Percentiles rank a stretch among this genome's conserved stretches.
Evolutionary conservation across 2,329 filamentous ascomycete genomes (phyloP).

Genomic region (Achaetomium macrosporum): DNA sequence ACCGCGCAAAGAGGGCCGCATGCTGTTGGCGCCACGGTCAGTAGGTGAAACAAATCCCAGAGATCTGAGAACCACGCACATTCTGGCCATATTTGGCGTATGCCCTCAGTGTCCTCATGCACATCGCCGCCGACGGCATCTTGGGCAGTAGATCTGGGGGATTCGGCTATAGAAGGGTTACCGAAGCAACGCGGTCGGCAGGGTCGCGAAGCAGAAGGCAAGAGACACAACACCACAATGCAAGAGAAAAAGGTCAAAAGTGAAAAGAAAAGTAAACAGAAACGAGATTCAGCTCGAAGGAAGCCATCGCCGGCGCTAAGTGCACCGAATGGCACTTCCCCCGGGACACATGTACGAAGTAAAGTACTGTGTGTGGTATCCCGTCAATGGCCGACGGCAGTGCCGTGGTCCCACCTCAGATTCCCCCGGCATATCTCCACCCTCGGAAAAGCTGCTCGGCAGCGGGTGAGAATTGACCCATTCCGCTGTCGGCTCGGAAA

Average conservation of each 20-base stretch:
- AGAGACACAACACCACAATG: background rate
- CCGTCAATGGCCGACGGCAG: conserved; percentile 22
- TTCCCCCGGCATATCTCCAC: conserved; percentile 17
- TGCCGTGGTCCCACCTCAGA: conserved; percentile 15
- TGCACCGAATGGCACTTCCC: background rate
- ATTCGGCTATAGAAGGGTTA: conserved; percentile 14
- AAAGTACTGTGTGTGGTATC: too few species aligned
- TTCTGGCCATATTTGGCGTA: conserved; percentile 51
- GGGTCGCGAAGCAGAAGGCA: background rate
- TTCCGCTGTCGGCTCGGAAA: conserved; percentile 11
- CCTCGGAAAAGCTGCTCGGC: conserved; percentile 23
- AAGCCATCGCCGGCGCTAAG: conserved; percentile 7
- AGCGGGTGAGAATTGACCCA: conserved; percentile 21
- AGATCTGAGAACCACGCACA: conserved; percentile 34
- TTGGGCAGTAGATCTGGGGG: conserved; percentile 2
- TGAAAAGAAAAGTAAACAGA: background rate
- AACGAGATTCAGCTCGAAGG: conserved; percentile 5
- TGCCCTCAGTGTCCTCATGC: conserved; percentile 46
- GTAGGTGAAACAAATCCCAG: background rate
- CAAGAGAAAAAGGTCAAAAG: conserved; percentile 1
- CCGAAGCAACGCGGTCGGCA: background rate
- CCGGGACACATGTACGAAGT: too few species aligned
- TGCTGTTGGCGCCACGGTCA: conserved; percentile 34
- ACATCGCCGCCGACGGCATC: conserved; percentile 48
- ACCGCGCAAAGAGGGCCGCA: conserved; percentile 47